Evolutionary conservation across 176 grass and related monocot species (phyloP).

Genomic region (Eleusine indica): DNA sequence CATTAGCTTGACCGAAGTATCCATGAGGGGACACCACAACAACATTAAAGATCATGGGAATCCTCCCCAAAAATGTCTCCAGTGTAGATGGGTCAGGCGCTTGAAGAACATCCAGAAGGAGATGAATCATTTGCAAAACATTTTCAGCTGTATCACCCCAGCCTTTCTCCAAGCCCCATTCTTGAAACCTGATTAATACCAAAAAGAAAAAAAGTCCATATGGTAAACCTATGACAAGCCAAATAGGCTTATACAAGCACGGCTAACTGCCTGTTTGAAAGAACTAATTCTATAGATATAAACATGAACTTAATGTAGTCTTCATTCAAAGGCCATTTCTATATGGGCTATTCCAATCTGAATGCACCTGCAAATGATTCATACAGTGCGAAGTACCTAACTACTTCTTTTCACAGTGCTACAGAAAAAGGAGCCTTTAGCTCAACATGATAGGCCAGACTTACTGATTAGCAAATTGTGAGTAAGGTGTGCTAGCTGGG

Average conservation of each 20-base stretch:
- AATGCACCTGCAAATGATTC: neutral
- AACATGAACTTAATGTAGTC: neutral
- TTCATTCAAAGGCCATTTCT: neutral
- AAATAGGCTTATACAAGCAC: neutral
- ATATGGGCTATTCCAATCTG: neutral
- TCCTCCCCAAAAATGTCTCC: constrained; percentile 88
- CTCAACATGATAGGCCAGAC: constrained; percentile 10
- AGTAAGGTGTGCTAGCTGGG: constrained; percentile 68
- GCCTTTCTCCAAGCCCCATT: constrained; percentile 97
- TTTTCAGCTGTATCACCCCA: constrained; percentile 90
- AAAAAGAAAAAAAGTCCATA: constrained; percentile 29
- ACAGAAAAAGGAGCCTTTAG: constrained; percentile 2
- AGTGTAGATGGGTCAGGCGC: constrained; percentile 91
- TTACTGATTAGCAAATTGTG: constrained; percentile 81
- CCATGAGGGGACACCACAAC: constrained; percentile 94
- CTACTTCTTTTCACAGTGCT: neutral
- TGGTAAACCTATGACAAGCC: neutral
- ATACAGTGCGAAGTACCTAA: neutral
- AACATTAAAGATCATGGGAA: constrained; percentile 99
- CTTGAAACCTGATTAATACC: constrained; percentile 79
- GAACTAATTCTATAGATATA: neutral
- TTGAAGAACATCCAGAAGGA: constrained; percentile 90
- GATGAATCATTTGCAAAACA: constrained; percentile 95
- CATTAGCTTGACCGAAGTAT: constrained; percentile 99
- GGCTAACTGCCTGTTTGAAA: constrained; percentile 4